Conservation (phyloP, 2,329 filamentous ascomycete genomes). For the Penicillium decumbens region DNA sequence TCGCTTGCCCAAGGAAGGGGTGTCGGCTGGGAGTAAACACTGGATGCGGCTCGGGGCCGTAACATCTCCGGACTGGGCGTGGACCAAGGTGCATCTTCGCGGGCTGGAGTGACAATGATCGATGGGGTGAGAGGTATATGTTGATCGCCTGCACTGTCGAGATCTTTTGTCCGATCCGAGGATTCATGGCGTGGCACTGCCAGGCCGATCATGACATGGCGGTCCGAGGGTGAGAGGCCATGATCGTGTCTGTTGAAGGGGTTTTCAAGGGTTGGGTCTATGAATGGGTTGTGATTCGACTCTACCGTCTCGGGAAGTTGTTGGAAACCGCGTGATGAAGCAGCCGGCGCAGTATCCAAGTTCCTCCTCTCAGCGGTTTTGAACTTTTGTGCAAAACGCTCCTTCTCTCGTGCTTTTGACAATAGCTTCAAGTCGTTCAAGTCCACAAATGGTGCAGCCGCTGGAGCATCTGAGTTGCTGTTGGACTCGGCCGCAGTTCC, state of each 20-base stretch:
- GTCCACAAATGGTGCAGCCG: slow-evolving; percentile 30
- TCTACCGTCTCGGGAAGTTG: slow-evolving; percentile 17
- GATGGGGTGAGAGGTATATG: slow-evolving; percentile 42
- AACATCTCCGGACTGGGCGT: slow-evolving; percentile 22
- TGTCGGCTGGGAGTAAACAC: slow-evolving; percentile 43
- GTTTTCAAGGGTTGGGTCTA: slow-evolving; percentile 13
- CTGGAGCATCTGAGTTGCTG: slow-evolving; percentile 4
- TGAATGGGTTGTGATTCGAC: slow-evolving; percentile 12
- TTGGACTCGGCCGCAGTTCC: slow-evolving; percentile 9
- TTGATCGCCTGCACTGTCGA: slow-evolving; percentile 28
- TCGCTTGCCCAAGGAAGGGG: slow-evolving; percentile 25
- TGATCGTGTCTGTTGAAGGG: slow-evolving; percentile 24
- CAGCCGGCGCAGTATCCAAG: not conserved
- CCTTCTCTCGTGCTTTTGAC: slow-evolving; percentile 31
- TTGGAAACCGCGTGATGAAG: slow-evolving; percentile 23
- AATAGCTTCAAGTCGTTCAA: slow-evolving; percentile 37
- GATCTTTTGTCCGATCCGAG: slow-evolving; percentile 20
- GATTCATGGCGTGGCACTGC: slow-evolving; percentile 37
- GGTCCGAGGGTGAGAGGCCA: slow-evolving; percentile 43
- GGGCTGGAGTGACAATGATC: slow-evolving; percentile 46
- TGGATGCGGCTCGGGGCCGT: slow-evolving; percentile 37
- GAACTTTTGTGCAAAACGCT: slow-evolving; percentile 26
- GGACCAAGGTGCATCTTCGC: slow-evolving; percentile 38
- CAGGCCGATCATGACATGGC: slow-evolving; percentile 46
- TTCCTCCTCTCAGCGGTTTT: slow-evolving; percentile 10